Percentiles rank a stretch among this genome's conserved stretches.
phyloP scores from a whole-genome alignment of 352 stramenopile species.

The Globisporangium uncinulatum region DNA sequence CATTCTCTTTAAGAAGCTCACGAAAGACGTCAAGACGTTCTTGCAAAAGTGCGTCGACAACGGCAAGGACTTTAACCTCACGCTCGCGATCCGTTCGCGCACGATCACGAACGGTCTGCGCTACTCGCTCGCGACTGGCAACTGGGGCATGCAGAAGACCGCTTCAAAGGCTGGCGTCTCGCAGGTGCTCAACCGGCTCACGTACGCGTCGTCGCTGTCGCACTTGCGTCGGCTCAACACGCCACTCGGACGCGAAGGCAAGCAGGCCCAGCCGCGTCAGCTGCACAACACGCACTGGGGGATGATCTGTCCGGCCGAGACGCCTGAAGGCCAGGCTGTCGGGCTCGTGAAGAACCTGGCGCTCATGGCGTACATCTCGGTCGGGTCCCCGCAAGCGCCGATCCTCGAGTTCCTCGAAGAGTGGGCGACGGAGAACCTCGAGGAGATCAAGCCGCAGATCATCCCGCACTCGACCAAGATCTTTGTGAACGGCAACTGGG shows the following conservation, averaged over 20 bases:
- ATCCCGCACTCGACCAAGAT: slow-evolving; percentile 99
- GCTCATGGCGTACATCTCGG: slow-evolving; percentile 98
- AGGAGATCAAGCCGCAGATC: slow-evolving; percentile 96
- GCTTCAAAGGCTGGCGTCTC: slow-evolving; percentile 97
- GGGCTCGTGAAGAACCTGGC: slow-evolving; percentile 98
- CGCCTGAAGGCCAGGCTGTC: slow-evolving; percentile 93
- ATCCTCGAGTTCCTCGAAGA: slow-evolving; percentile 99
- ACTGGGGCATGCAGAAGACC: slow-evolving; percentile 96
- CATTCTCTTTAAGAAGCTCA: slow-evolving; percentile 98
- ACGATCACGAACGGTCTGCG: slow-evolving; percentile 98
- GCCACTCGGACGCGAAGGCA: slow-evolving; percentile 97
- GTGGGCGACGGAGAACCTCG: slow-evolving; percentile 97
- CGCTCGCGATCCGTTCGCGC: slow-evolving; percentile 95
- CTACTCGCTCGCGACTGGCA: slow-evolving; percentile 99
- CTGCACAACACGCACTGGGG: slow-evolving; percentile 99
- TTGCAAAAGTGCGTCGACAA: slow-evolving; percentile 90
- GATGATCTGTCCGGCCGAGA: slow-evolving; percentile 98
- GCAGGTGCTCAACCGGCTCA: slow-evolving; percentile 99
- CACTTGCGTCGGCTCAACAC: slow-evolving; percentile 99
- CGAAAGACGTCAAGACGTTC: slow-evolving; percentile 96
- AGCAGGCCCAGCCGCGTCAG: slow-evolving; percentile 98
- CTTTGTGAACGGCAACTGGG: slow-evolving; percentile 99
- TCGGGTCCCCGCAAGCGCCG: slow-evolving; percentile 89
- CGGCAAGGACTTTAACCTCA: slow-evolving; percentile 96
- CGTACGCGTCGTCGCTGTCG: slow-evolving; percentile 98